phyloP scores from a whole-genome alignment of 2,329 filamentous ascomycete species.

The Didymosphaeria variabile region DNA sequence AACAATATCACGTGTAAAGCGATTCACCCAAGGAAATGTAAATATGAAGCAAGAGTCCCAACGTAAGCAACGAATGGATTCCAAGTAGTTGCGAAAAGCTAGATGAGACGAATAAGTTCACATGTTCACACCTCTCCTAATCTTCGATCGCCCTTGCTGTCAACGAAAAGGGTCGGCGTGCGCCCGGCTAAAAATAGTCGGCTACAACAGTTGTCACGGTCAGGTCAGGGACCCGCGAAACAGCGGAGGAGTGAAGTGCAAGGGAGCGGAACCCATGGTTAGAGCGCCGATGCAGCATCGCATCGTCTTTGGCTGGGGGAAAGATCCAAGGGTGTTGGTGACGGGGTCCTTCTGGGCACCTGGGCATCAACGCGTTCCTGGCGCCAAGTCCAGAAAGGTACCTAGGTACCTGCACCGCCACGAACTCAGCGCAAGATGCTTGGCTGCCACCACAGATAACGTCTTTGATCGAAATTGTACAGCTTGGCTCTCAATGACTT shows the following conservation, averaged over 20 bases:
- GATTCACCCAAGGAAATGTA: neutral
- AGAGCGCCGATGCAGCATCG: neutral
- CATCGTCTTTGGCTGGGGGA: neutral
- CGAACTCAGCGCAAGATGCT: too few relatives aligned
- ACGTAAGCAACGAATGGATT: neutral
- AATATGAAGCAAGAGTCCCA: neutral
- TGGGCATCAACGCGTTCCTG: neutral
- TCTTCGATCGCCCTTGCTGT: neutral
- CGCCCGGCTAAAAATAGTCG: constrained; percentile 5
- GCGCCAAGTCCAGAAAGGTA: too few relatives aligned
- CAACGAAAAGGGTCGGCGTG: neutral
- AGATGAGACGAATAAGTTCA: neutral
- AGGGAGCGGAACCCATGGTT: neutral
- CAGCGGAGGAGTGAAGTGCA: neutral
- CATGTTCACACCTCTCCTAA: neutral
- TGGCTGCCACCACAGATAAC: neutral
- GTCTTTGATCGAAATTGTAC: neutral
- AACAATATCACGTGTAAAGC: neutral
- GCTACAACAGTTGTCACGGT: neutral
- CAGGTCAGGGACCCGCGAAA: neutral
- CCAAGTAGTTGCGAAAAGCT: neutral
- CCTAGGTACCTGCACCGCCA: too few relatives aligned
- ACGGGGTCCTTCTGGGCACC: neutral
- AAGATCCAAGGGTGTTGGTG: neutral
- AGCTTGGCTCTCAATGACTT: neutral